These are phyloP conservation scores for Decorospora gaudefroyi DNA, from an alignment of 2,329 filamentous ascomycete species.

Conservation along the genomic window DNA sequence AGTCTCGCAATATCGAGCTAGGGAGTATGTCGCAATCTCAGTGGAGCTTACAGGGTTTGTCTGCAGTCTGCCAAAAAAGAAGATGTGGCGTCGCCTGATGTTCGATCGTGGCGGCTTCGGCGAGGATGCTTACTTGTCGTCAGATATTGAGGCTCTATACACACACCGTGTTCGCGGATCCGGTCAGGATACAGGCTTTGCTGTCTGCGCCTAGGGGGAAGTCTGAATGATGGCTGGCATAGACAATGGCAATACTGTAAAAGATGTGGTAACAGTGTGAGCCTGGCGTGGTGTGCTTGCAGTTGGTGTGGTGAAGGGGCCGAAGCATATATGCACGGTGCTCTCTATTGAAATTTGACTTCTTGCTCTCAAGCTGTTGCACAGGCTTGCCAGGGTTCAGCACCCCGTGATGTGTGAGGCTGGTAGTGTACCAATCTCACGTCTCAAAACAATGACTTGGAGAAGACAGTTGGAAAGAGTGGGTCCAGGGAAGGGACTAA, in stretches of 20 bases:
- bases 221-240: constrained; percentile 8
- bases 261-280: constrained; percentile 8
- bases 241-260: constrained; percentile 6
- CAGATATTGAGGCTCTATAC: constrained; percentile 39
- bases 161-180: constrained; percentile 34
- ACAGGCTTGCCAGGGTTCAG: constrained; percentile 39
- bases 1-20: constrained; percentile 36
- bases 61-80: constrained; percentile 42
- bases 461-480: constrained; percentile 13
- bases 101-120: constrained; percentile 43
- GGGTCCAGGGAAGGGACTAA: constrained; percentile 15
- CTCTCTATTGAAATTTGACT: constrained; percentile 35
- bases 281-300: constrained; percentile 14
- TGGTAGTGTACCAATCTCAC: constrained; percentile 32
- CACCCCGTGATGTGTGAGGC: constrained; percentile 41
- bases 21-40: constrained; percentile 36
- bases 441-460: constrained; percentile 26
- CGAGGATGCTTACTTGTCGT: constrained; percentile 37
- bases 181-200: constrained; percentile 22
- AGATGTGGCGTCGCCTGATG: constrained; percentile 40
- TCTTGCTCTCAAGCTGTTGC: constrained; percentile 34
- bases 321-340: constrained; percentile 45
- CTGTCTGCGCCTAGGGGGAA: constrained; percentile 17
- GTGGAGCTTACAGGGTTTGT: constrained; percentile 46
- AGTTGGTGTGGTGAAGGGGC: constrained; percentile 29